Evolutionary conservation across 345 rosid genomes (phyloP).

Genomic region (Leavenworthia alabamica): DNA sequence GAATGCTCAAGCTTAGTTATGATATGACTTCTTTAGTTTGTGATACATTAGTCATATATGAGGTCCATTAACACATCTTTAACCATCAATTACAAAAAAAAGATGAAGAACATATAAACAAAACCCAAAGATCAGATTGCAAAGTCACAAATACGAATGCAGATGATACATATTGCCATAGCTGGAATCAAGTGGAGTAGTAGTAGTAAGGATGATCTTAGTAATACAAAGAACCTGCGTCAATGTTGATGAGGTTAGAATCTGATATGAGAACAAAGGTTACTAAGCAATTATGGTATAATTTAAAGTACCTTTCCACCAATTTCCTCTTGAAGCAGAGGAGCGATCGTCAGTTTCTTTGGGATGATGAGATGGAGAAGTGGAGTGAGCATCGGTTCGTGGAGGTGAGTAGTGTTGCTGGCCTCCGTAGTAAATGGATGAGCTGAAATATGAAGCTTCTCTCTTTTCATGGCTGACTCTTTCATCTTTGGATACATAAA

Average conservation of each 20-base stretch:
- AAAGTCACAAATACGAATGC: conserved; percentile 1
- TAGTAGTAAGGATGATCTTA: conserved; percentile 16
- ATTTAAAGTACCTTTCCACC: conserved; percentile 77
- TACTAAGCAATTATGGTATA: too few relatives aligned
- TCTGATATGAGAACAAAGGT: neutral
- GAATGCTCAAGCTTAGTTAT: too few relatives aligned
- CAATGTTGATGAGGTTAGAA: neutral
- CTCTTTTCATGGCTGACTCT: conserved; percentile 27
- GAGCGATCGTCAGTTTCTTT: conserved; percentile 34
- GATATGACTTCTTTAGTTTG: too few relatives aligned
- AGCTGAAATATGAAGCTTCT: conserved; percentile 62
- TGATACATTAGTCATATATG: conserved; percentile 11
- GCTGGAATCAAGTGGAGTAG: neutral
- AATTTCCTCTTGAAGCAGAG: conserved; percentile 76
- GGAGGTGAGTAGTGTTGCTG: conserved; percentile 75
- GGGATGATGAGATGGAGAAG: conserved; percentile 9
- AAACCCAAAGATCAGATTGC: conserved; percentile 13
- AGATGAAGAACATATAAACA: conserved; percentile 11
- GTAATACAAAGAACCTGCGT: conserved; percentile 31
- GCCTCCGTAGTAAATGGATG: conserved; percentile 90
- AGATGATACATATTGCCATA: neutral
- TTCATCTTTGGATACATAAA: conserved; percentile 13
- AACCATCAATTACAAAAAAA: too few relatives aligned
- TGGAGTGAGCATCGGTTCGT: conserved; percentile 23
- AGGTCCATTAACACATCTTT: neutral